phyloP scores from a whole-genome alignment of 768 basidiomycete genomes.

The Lactarius quietus region DNA sequence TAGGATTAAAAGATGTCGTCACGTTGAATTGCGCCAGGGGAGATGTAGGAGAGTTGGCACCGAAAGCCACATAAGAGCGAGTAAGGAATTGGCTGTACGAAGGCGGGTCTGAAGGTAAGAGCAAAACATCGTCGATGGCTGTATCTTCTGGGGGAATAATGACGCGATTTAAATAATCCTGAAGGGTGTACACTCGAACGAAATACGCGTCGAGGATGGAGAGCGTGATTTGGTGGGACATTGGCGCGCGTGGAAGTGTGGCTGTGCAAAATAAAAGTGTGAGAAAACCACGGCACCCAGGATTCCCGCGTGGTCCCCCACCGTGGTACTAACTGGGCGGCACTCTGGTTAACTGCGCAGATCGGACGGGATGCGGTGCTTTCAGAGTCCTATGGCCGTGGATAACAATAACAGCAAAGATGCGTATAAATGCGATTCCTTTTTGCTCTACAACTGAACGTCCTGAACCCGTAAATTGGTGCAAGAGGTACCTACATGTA shows the following conservation, averaged over 20 bases:
- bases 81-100: constrained; percentile 12
- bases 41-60: neutral
- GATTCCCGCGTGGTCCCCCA: constrained; percentile 60
- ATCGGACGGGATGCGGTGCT: constrained; percentile 57
- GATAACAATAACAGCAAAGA: constrained; percentile 19
- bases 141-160: neutral
- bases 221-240: constrained; percentile 21
- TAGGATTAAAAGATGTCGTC: constrained; percentile 19
- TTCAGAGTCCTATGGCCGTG: constrained; percentile 38
- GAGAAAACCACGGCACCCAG: too few species aligned
- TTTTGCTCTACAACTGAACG: too few species aligned
- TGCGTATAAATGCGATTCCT: neutral
- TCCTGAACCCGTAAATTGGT: too few species aligned
- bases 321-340: constrained; percentile 61
- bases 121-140: constrained; percentile 8
- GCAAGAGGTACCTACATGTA: too few species aligned
- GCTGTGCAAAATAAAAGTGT: neutral
- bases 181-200: constrained; percentile 12
- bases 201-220: constrained; percentile 23
- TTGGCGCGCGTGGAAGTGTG: neutral
- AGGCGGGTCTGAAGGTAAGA: constrained; percentile 11
- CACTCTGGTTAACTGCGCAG: constrained; percentile 62
- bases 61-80: constrained; percentile 15
- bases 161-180: constrained; percentile 9
- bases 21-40: constrained; percentile 1